phyloP scores from a whole-genome alignment of 805 yeast genomes.

The Isabelozyma heimii region DNA sequence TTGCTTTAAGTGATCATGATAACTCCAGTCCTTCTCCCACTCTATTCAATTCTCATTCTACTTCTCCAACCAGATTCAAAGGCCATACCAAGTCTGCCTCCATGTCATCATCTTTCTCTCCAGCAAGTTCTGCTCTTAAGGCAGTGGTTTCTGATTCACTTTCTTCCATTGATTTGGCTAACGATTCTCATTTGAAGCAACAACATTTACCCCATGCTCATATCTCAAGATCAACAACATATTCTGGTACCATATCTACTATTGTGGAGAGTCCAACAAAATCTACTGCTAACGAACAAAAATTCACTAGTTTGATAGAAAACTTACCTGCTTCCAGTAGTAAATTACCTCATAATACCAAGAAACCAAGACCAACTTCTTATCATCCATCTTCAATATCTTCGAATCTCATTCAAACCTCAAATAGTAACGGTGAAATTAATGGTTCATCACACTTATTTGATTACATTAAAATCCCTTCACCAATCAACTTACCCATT shows the following conservation, averaged over 20 bases:
- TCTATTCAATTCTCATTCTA: constrained; percentile 1
- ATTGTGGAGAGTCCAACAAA: constrained; percentile 45
- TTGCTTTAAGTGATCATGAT: constrained; percentile 37
- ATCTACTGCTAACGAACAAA: constrained; percentile 10
- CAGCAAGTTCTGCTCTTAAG: constrained; percentile 68
- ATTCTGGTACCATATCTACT: constrained; percentile 41
- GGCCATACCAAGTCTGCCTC: constrained; percentile 35
- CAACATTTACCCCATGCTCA: constrained; percentile 4
- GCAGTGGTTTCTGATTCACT: constrained; percentile 63
- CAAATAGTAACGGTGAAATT: constrained; percentile 9
- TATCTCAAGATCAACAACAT: constrained; percentile 24
- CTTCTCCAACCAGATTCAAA: constrained; percentile 18
- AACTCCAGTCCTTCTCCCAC: constrained; percentile 1
- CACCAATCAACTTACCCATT: constrained; percentile 27
- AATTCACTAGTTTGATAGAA: not conserved
- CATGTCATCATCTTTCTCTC: constrained; percentile 32
- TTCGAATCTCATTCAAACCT: constrained; percentile 18
- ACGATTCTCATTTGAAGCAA: constrained; percentile 10
- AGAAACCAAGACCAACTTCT: constrained; percentile 80
- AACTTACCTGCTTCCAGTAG: constrained; percentile 7
- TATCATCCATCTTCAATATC: constrained; percentile 66
- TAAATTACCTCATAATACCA: constrained; percentile 43
- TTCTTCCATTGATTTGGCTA: constrained; percentile 11
- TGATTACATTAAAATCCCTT: constrained; percentile 34
- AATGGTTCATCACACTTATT: constrained; percentile 16